Evolutionary conservation across 768 basidiomycete genomes (phyloP).

Genomic region (Vararia minispora): DNA sequence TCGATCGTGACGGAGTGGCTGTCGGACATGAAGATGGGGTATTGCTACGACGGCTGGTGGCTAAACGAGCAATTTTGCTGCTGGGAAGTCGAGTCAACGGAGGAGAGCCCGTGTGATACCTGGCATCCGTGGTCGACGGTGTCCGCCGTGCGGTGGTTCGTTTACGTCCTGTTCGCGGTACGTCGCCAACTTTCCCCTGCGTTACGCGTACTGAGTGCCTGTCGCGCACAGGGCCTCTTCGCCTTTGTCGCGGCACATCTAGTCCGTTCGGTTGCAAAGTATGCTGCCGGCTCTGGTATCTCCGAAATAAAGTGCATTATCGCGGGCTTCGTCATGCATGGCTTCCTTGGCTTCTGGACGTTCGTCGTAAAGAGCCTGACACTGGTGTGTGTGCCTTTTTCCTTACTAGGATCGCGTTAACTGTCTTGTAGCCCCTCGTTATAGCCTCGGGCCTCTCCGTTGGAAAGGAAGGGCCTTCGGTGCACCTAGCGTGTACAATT

Average conservation of each 20-base stretch:
- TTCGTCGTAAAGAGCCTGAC: conserved; percentile 92
- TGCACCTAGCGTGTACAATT: conserved; percentile 93
- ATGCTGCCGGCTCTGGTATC: conserved; percentile 96
- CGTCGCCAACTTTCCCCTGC: conserved; percentile 20
- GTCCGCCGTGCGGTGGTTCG: conserved; percentile 61
- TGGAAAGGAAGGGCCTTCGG: conserved; percentile 97
- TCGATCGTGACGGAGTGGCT: conserved; percentile 96
- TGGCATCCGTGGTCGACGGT: conserved; percentile 88
- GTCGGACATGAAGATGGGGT: conserved; percentile 95
- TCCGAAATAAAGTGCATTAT: conserved; percentile 98
- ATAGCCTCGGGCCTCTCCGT: conserved; percentile 96
- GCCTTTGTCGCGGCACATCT: conserved; percentile 83
- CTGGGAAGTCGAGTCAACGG: conserved; percentile 85
- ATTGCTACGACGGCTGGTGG: conserved; percentile 98
- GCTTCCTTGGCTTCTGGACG: conserved; percentile 83
- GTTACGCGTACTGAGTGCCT: not conserved
- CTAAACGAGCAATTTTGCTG: conserved; percentile 97
- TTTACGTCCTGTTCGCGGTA: conserved; percentile 87
- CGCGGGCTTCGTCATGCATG: conserved; percentile 95
- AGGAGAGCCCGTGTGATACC: conserved; percentile 72
- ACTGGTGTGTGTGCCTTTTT: conserved; percentile 42
- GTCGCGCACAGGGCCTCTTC: conserved; percentile 48
- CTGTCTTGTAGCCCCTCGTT: conserved; percentile 64
- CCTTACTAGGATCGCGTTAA: conserved; percentile 3
- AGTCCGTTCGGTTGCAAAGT: conserved; percentile 80